Evolutionary conservation across 139 green algal species (phyloP), one percentile per base, ranked within the genome.

Genomic region (Chlorella sp.): DNA sequence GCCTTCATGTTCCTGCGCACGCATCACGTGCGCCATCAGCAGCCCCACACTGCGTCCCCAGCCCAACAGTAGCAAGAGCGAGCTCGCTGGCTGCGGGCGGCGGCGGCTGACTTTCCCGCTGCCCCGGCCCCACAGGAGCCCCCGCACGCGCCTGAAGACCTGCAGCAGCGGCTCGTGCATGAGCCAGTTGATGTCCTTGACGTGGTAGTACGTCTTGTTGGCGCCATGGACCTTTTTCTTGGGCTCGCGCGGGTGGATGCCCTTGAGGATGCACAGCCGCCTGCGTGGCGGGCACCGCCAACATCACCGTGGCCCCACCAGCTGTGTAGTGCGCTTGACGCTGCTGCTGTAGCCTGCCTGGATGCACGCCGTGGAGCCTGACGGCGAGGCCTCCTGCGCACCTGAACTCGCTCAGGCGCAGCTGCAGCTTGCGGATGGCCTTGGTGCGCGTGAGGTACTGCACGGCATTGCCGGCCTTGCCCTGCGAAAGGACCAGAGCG

Each of bases 191-290:
- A 99, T 95, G 81, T 99, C 96, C 82, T 98, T 98, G 30, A 91
- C 73, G 74, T 98, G 96, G 82, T 99, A 99, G 82, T 99, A 99
- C 2, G 94, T 99, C 83, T 98, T 98, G 86, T 97, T 88, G 36
- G 87, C 86, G 1, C 95, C 94, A 35, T 94, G 83, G 24, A 82
- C 68, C 81, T 99, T 99, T 79, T 97, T 98, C 78, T 91, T 96
- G 22, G 96, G 96, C 87, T 99, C 96, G 2, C 96, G 83, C 0
- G 96, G 96, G 77, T 98, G 92, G 31, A 99, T 91, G 68, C 95
- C 95, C 80, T 99, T 99, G 26, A 99, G 83, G 69, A 99, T 99
- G 84, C 95, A 98, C 3, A 99, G 87, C 20, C 93, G 89, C 82
- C 93, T 95, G 82, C 35, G 69, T 35, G 0, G 60, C 3, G 72